A percentile compares a stretch with the other conserved stretches of the same genome.
phyloP scores from a whole-genome alignment of 345 rosid species.

The Streptanthus diversifolius region DNA sequence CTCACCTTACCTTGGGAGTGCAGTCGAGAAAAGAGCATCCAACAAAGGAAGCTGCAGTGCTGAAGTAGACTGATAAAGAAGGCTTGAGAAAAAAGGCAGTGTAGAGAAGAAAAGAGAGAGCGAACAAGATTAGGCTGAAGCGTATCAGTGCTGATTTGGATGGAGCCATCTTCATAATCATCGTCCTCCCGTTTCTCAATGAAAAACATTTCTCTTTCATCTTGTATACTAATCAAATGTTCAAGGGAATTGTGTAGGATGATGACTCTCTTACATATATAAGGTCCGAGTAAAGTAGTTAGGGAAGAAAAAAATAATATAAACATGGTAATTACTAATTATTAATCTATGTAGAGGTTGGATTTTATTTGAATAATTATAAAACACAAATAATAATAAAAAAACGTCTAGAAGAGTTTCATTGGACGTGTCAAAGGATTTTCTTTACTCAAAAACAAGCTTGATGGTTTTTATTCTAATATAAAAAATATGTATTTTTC shows the following conservation, averaged over 20 bases:
- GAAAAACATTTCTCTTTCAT: slow-evolving; percentile 44
- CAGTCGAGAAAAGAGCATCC: slow-evolving; percentile 75
- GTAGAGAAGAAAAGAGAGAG: slow-evolving; percentile 56
- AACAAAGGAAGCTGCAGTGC: slow-evolving; percentile 57
- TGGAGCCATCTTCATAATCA: slow-evolving; percentile 51
- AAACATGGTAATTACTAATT: not conserved
- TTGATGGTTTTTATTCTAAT: not conserved
- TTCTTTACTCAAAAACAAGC: slow-evolving; percentile 39
- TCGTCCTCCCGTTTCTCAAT: slow-evolving; percentile 27
- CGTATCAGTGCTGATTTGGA: slow-evolving; percentile 61
- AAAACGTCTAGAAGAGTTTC: slow-evolving; percentile 43
- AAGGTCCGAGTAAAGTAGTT: not conserved
- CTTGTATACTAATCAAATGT: slow-evolving; percentile 11
- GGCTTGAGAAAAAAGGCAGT: slow-evolving; percentile 58
- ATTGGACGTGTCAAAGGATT: slow-evolving; percentile 39
- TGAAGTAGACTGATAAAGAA: slow-evolving; percentile 59
- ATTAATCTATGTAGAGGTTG: slow-evolving; percentile 29
- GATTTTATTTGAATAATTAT: slow-evolving; percentile 14
- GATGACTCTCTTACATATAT: slow-evolving; percentile 18
- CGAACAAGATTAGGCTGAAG: slow-evolving; percentile 58
- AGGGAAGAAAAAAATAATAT: slow-evolving; percentile 6
- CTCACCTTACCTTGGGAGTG: slow-evolving; percentile 96
- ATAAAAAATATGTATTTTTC: slow-evolving; percentile 16
- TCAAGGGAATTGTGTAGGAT: slow-evolving; percentile 7
- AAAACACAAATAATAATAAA: not conserved